Evolutionary conservation across 352 stramenopile species (phyloP), one percentile per base, ranked within the genome.

Genomic region (Phytophthora aleatoria): DNA sequence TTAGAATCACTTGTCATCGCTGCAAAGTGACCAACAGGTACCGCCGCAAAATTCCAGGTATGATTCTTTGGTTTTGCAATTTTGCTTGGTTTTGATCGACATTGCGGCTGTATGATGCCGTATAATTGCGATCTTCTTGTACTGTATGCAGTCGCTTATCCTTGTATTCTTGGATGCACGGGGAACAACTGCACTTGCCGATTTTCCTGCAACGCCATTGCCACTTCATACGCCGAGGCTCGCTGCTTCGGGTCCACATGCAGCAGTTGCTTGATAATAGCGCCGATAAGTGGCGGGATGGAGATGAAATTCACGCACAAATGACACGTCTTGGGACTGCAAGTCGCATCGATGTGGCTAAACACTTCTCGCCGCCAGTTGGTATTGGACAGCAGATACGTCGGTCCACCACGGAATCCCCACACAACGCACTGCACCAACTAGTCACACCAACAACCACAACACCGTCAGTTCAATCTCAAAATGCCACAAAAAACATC

Each of bases 341-440:
- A 93, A 15, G 56, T 74, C 10, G 73, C 82, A 30, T 93, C 83
- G 24, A 92, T 91, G 65, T 95, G 87, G 15, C 58, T 66, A 59
- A 93, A 90, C n/a, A 95, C 75, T 8, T 91, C 76, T 62, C 74
- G 72, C 12, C 85, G 75, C 85, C 84, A 95, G 55, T 89, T 90
- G 9, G 74, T 76, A 20, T 77, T 83, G 2, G 62, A 60, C 12
- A 73, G 56, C 9, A 92, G 64, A 62, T 90, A 93, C 33, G 79
- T 87, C 16, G 82, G 79, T 2, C 82, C 81, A 28, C 84, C 83
- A 15, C 79, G 77, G 53, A 92, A 95, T 0, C 85, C 85, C 85
- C 85, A 94, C 7, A 94, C 81, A 12, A 91, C 70, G 38, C 81
- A 93, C 60, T 95, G 82, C 10, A 94, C 86, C 35, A 93, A 66